Percentiles rank a stretch among this genome's conserved stretches.
phyloP scores from a whole-genome alignment of 2,329 filamentous ascomycete genomes.

The Ophiocordyceps camponoti-rufipedis region DNA sequence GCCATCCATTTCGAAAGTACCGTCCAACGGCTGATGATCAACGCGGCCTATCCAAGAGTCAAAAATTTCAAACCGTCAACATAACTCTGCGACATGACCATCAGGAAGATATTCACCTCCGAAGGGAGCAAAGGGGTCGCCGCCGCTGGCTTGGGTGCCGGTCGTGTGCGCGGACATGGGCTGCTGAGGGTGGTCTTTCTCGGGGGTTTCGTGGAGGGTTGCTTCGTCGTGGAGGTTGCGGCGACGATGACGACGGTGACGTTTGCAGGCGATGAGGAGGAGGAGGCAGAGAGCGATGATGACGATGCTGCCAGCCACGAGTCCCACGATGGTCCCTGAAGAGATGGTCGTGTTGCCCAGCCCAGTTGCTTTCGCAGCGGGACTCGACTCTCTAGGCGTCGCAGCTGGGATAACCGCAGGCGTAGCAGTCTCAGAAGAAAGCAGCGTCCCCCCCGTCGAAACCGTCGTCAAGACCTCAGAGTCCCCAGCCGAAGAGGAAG shows the following conservation, averaged over 20 bases:
- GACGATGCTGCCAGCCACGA: constrained; percentile 11
- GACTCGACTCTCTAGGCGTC: background rate
- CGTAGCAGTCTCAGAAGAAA: background rate
- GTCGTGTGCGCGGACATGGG: constrained; percentile 10
- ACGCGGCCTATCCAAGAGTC: constrained; percentile 10
- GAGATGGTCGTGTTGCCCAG: constrained; percentile 4
- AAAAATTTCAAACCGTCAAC: background rate
- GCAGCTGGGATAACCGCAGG: background rate
- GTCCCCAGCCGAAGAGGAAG: constrained; percentile 3
- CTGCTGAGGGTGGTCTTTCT: constrained; percentile 8
- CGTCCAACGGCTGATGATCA: constrained; percentile 11
- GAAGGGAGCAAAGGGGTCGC: constrained; percentile 24
- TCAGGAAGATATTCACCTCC: constrained; percentile 17
- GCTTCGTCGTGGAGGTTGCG: constrained; percentile 1
- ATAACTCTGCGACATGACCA: no score
- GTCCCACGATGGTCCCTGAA: constrained; percentile 15
- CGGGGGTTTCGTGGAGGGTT: constrained; percentile 5
- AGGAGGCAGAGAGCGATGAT: constrained; percentile 10
- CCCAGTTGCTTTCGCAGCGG: background rate
- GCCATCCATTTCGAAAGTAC: constrained; percentile 20
- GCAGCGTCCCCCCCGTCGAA: background rate
- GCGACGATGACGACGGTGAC: constrained; percentile 6
- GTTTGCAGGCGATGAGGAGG: constrained; percentile 5
- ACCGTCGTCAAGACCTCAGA: background rate
- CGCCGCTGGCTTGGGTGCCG: constrained; percentile 7